A percentile compares a stretch with the other conserved stretches of the same genome.
phyloP scores from a whole-genome alignment of 2,329 filamentous ascomycete genomes.

The Pseudogymnoascus verrucosus region DNA sequence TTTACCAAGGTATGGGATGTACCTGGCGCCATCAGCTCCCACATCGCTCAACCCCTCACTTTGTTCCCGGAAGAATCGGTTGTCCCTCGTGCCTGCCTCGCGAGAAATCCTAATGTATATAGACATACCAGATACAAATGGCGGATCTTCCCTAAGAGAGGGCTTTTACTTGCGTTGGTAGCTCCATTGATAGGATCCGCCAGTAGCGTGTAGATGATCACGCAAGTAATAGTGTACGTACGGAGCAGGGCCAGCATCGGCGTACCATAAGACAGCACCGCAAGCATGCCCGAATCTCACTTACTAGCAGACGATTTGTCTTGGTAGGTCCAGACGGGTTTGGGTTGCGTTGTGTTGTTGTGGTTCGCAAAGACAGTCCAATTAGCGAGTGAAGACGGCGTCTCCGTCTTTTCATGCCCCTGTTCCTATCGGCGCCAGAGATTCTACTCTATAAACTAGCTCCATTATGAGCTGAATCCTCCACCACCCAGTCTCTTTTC shows the following conservation, averaged over 20 bases:
- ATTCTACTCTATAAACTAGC: neutral
- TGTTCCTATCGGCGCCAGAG: slow-evolving; percentile 4
- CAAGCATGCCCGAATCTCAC: slow-evolving; percentile 2
- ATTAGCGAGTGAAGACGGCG: slow-evolving; percentile 1
- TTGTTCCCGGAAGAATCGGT: slow-evolving; percentile 5
- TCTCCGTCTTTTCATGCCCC: slow-evolving; percentile 6
- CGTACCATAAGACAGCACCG: slow-evolving; percentile 3
- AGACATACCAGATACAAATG: neutral
- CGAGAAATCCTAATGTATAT: neutral
- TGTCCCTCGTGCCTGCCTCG: slow-evolving; percentile 7
- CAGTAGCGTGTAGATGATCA: slow-evolving; percentile 3
- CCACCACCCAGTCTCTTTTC: neutral
- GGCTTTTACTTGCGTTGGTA: neutral
- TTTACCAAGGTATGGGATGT: slow-evolving; percentile 1
- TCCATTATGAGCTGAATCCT: neutral
- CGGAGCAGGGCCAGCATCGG: neutral
- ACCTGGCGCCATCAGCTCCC: slow-evolving; percentile 5
- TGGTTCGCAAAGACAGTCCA: neutral
- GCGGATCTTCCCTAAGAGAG: neutral
- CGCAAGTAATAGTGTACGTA: neutral
- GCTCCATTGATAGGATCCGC: slow-evolving; percentile 5
- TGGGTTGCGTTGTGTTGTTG: neutral
- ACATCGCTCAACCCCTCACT: slow-evolving; percentile 4
- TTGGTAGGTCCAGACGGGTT: slow-evolving; percentile 3
- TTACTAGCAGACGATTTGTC: neutral